A percentile compares a stretch with the other conserved stretches of the same genome.
Conservation (phyloP, 2,329 filamentous ascomycete genomes). For the Chalaropsis ovoidea region DNA sequence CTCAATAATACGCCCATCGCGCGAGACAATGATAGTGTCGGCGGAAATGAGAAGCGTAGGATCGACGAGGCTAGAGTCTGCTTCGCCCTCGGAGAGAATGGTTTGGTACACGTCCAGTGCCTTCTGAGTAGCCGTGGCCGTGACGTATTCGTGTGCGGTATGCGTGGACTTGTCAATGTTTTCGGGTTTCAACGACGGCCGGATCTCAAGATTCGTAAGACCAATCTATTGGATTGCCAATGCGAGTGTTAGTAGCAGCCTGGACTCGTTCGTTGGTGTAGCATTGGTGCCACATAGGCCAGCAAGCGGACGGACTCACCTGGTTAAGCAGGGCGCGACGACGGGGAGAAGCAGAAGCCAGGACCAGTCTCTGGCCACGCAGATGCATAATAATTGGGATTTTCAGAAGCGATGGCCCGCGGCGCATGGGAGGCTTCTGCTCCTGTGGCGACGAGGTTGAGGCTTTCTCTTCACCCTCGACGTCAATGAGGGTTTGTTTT, state of each 20-base stretch:
- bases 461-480: conserved; percentile 16
- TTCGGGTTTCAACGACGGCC: conserved; percentile 74
- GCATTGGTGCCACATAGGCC: conserved; percentile 14
- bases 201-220: conserved; percentile 69
- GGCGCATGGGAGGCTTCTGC: conserved; percentile 33
- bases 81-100: conserved; percentile 37
- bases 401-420: conserved; percentile 57
- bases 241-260: background rate
- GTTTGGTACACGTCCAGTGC: conserved; percentile 58
- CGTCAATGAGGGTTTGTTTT: conserved; percentile 24
- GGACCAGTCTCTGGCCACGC: conserved; percentile 68
- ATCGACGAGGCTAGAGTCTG: conserved; percentile 43
- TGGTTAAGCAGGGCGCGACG: conserved; percentile 70
- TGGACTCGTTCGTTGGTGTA: background rate
- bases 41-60: conserved; percentile 79
- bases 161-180: conserved; percentile 66
- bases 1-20: conserved; percentile 69
- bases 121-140: conserved; percentile 76
- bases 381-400: conserved; percentile 71
- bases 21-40: conserved; percentile 78
- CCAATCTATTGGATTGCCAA: conserved; percentile 50
- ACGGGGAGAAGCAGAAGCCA: conserved; percentile 82
- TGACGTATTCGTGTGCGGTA: conserved; percentile 80
- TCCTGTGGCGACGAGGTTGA: background rate
- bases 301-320: conserved; percentile 34